phyloP scores from a whole-genome alignment of 2,329 filamentous ascomycete species.

The Gaeumannomyces tritici region DNA sequence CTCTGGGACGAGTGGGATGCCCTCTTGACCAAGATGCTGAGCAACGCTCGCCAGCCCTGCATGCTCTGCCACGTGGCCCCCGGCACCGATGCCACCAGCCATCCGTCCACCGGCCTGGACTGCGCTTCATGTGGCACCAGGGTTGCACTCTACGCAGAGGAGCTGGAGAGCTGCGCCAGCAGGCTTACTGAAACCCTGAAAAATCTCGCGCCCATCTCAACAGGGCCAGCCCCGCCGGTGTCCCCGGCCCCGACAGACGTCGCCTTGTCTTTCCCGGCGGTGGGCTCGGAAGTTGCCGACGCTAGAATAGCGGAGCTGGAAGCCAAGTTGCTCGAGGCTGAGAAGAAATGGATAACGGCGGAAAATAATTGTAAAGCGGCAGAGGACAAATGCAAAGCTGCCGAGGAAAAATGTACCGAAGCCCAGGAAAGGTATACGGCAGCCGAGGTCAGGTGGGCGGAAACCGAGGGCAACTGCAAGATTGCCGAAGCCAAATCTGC shows the following conservation, averaged over 20 bases:
- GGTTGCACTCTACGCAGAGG: constrained; percentile 1
- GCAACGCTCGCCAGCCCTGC: constrained; percentile 2
- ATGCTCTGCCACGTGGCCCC: background rate
- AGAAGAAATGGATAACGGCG: background rate
- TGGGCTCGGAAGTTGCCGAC: background rate
- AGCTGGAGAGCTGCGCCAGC: constrained; percentile 3
- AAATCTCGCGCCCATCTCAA: background rate
- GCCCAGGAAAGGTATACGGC: background rate
- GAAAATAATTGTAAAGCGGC: background rate
- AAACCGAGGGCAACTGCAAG: background rate
- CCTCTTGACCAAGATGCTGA: background rate
- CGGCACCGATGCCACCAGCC: background rate
- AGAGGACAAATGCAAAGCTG: background rate
- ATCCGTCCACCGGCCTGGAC: background rate
- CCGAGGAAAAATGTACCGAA: background rate
- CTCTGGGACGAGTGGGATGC: constrained; percentile 6
- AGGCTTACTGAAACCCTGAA: constrained; percentile 1
- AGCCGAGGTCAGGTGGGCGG: background rate
- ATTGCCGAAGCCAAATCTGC: background rate
- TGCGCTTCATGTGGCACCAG: constrained; percentile 2
- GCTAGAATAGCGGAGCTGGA: constrained; percentile 3
- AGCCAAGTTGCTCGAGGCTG: constrained; percentile 1
- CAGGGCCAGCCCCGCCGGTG: background rate
- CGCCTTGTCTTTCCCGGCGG: background rate
- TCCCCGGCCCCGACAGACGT: background rate